Conservation (phyloP, 1,284 basidiomycete species). For the Rhodotorula mucilaginosa region DNA sequence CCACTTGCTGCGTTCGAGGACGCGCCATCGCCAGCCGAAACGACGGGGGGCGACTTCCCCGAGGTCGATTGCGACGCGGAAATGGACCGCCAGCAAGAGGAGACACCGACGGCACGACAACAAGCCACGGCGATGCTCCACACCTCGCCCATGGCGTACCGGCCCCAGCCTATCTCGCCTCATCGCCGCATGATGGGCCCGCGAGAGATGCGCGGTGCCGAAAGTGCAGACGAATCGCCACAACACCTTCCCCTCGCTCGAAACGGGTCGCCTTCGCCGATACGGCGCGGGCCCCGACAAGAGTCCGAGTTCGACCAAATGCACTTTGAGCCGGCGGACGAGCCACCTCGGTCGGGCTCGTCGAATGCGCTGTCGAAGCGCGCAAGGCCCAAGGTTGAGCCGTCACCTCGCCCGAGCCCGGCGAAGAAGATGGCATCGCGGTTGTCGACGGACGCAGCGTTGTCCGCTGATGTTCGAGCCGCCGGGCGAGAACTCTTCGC, state of each 20-base stretch:
- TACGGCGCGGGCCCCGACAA: neutral
- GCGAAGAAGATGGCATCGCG: conserved; percentile 33
- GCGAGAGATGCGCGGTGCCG: conserved; percentile 14
- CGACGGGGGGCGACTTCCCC: conserved; percentile 3
- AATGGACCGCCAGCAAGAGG: no score
- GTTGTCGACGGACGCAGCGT: neutral
- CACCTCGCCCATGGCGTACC: conserved; percentile 21
- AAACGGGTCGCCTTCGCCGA: conserved; percentile 4
- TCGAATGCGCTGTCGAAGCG: conserved; percentile 10
- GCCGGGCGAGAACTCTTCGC: neutral
- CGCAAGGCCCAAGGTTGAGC: conserved; percentile 13
- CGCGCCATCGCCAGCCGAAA: neutral
- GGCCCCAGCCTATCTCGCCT: conserved; percentile 5
- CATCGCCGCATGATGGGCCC: conserved; percentile 21
- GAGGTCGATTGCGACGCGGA: neutral
- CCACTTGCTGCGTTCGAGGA: neutral
- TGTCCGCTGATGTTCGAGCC: neutral
- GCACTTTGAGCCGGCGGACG: neutral
- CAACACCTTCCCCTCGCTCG: conserved; percentile 16
- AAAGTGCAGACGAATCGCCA: conserved; percentile 2
- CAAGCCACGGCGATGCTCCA: neutral
- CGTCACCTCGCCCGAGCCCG: conserved; percentile 27
- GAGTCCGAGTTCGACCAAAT: neutral
- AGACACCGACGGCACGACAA: no score
- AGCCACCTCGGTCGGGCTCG: neutral